Percentiles rank a stretch among this genome's conserved stretches.
phyloP scores from a whole-genome alignment of 139 green algal genomes.

The Picochlorum sp. region DNA sequence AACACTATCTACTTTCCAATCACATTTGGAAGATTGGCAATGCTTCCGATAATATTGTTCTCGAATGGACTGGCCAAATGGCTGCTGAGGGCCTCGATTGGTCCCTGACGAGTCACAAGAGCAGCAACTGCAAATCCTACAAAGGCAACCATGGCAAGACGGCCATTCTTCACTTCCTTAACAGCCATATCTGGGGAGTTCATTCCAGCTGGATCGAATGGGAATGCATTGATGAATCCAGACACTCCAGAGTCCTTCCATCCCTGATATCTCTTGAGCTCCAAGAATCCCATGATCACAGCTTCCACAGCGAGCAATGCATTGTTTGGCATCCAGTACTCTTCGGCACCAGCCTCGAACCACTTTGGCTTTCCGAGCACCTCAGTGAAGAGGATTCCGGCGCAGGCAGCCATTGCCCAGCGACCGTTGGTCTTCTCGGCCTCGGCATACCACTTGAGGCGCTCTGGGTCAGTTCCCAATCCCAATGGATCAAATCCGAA shows the following conservation, averaged over 20 bases:
- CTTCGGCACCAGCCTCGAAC: conserved; percentile 27
- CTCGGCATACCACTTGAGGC: conserved; percentile 61
- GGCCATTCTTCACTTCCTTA: conserved; percentile 54
- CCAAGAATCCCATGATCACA: conserved; percentile 67
- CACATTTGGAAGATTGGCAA: conserved; percentile 45
- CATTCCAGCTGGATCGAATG: conserved; percentile 44
- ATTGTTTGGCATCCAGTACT: conserved; percentile 31
- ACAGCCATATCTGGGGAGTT: conserved; percentile 30
- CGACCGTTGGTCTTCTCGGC: conserved; percentile 83
- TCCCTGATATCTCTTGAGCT: conserved; percentile 79
- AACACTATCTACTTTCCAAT: conserved; percentile 21
- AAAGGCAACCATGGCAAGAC: conserved; percentile 63
- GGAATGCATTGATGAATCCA: conserved; percentile 42
- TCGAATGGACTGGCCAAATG: conserved; percentile 59
- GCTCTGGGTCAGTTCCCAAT: conserved; percentile 53
- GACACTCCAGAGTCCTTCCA: conserved; percentile 65
- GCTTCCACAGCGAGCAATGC: conserved; percentile 66
- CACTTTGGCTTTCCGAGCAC: conserved; percentile 37
- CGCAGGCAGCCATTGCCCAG: conserved; percentile 78
- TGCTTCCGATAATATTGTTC: conserved; percentile 61
- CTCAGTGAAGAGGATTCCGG: conserved; percentile 60
- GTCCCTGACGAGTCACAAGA: conserved; percentile 45
- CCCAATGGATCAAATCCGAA: conserved; percentile 69
- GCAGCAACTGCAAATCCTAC: conserved; percentile 60
- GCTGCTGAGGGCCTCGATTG: conserved; percentile 47